Percentiles rank a stretch among this genome's conserved stretches.
phyloP scores from a whole-genome alignment of 2,329 filamentous ascomycete genomes.

The Neofusicoccum sp. region DNA sequence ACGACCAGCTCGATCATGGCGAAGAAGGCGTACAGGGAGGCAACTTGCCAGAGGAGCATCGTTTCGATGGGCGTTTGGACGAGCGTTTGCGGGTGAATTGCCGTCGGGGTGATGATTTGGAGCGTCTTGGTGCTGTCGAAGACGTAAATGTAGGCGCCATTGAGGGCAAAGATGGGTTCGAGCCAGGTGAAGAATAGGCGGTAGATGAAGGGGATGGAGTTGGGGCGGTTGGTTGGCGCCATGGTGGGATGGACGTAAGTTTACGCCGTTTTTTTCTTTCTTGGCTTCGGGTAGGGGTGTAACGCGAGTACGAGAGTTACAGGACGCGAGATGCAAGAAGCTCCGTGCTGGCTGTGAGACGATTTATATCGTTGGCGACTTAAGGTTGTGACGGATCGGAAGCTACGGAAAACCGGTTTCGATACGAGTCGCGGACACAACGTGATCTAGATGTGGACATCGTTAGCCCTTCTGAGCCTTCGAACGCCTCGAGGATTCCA shows the following conservation, averaged over 20 bases:
- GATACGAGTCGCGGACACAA: no score
- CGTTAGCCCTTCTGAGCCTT: no score
- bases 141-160: conserved; percentile 31
- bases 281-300: no score
- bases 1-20: conserved; percentile 29
- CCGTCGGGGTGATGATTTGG: conserved; percentile 24
- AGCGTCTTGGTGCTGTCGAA: conserved; percentile 21
- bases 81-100: conserved; percentile 22
- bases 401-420: no score
- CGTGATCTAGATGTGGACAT: no score
- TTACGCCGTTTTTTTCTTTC: no score
- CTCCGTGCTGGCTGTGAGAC: no score
- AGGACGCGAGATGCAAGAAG: no score
- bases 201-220: conserved; percentile 24
- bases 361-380: no score
- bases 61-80: conserved; percentile 25
- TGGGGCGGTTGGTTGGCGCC: not conserved
- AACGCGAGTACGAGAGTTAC: no score
- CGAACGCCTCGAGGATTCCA: no score
- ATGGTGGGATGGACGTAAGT: not conserved
- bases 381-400: no score
- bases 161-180: conserved; percentile 29
- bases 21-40: conserved; percentile 29
- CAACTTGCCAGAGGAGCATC: conserved; percentile 30
- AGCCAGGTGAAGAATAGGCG: conserved; percentile 30